Percentiles rank a stretch among this genome's conserved stretches.
Conservation (phyloP, 345 rosid genomes). For the Pelargonium nanum region DNA sequence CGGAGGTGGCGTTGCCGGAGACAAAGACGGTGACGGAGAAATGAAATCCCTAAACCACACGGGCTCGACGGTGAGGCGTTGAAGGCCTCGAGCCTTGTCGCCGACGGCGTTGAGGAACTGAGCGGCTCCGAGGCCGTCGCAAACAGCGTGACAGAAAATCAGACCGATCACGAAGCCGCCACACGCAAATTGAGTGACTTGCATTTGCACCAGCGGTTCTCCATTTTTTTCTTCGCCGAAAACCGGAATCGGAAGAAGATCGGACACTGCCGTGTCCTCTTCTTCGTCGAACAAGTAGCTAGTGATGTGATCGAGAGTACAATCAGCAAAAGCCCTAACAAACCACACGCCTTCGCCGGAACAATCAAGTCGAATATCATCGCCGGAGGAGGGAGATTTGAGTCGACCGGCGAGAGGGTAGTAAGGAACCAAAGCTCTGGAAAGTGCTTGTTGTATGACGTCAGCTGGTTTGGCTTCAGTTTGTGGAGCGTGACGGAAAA, state of each 20-base stretch:
- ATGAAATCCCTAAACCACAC: constrained; percentile 45
- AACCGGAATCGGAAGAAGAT: constrained; percentile 36
- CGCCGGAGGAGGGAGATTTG: constrained; percentile 19
- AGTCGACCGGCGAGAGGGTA: constrained; percentile 51
- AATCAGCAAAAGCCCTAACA: constrained; percentile 33
- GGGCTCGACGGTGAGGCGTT: constrained; percentile 24
- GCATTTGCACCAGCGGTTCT: constrained; percentile 59
- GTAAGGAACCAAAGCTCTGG: constrained; percentile 44
- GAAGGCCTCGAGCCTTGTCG: constrained; percentile 37
- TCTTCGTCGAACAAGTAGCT: constrained; percentile 25
- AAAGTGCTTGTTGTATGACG: constrained; percentile 37
- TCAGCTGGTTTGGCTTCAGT: constrained; percentile 17
- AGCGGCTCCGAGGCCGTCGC: constrained; percentile 72
- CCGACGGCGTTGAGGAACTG: constrained; percentile 58
- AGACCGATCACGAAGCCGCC: constrained; percentile 64
- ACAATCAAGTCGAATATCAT: constrained; percentile 38
- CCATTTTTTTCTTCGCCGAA: constrained; percentile 14
- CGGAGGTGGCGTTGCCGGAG: neutral
- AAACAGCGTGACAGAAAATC: constrained; percentile 41
- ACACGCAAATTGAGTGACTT: constrained; percentile 59
- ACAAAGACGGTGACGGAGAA: constrained; percentile 12
- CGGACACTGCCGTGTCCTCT: constrained; percentile 17
- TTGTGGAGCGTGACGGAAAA: constrained; percentile 26
- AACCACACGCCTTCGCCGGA: constrained; percentile 33
- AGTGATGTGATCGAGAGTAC: constrained; percentile 22